Conservation (phyloP, 345 rosid species). For the Corymbia maculata region DNA sequence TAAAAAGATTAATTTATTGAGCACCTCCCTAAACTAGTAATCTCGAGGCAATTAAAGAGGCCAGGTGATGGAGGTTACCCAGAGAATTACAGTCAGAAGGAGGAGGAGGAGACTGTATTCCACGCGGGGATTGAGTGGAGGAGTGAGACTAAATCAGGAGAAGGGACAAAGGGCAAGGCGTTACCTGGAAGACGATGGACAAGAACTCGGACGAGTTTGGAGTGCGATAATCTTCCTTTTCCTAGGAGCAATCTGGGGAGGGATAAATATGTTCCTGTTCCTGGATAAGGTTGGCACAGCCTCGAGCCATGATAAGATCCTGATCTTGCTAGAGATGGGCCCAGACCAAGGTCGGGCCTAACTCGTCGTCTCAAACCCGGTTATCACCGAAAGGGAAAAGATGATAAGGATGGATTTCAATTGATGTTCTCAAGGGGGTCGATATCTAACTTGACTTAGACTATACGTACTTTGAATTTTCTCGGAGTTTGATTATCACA, state of each 20-base stretch:
- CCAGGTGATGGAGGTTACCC: not conserved
- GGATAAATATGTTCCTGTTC: not conserved
- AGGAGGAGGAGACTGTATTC: not conserved
- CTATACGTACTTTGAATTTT: not conserved
- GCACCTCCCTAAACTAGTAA: not conserved
- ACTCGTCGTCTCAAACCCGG: not conserved
- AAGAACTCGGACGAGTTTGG: not conserved
- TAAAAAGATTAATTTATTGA: not conserved
- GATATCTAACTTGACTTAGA: not conserved
- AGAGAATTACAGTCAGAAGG: not conserved
- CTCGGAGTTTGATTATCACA: not conserved
- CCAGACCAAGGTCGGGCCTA: not conserved
- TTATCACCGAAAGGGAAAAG: not conserved
- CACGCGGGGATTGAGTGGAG: not conserved
- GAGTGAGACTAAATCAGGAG: not conserved
- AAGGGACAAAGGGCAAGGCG: not conserved
- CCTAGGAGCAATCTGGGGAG: not conserved
- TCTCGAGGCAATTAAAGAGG: not conserved
- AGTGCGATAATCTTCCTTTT: not conserved
- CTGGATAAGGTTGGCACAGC: not conserved
- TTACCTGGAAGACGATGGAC: not conserved
- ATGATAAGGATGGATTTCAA: not conserved
- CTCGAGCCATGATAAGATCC: not conserved
- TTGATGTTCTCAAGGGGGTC: not conserved
- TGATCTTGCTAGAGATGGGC: not conserved